Conservation (phyloP, 2,329 filamentous ascomycete species). For the Basipetospora chlamydospora region DNA sequence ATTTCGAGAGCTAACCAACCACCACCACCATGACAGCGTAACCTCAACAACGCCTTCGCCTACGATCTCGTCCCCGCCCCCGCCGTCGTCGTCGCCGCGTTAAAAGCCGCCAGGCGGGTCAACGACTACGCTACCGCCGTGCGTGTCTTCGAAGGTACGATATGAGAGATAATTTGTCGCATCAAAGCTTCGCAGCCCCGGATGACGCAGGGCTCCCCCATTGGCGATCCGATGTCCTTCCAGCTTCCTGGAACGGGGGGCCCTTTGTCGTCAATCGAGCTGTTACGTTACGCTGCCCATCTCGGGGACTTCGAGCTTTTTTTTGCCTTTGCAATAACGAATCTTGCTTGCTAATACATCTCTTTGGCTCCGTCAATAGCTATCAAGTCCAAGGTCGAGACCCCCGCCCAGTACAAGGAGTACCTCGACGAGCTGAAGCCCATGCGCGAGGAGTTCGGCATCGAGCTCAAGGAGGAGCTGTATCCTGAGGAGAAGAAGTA, state of each 20-base stretch:
- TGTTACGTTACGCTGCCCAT: too few species aligned
- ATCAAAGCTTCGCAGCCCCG: too few species aligned
- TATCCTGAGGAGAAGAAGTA: constrained; percentile 51
- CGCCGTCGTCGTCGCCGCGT: constrained; percentile 76
- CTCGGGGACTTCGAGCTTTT: too few species aligned
- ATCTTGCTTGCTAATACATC: neutral
- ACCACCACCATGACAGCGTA: constrained; percentile 38
- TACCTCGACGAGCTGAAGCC: constrained; percentile 89
- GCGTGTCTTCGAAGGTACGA: constrained; percentile 91
- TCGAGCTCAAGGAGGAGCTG: constrained; percentile 81
- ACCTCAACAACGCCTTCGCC: constrained; percentile 98
- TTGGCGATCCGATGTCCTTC: neutral
- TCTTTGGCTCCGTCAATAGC: constrained; percentile 35
- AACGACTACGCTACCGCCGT: constrained; percentile 98
- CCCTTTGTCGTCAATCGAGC: too few species aligned
- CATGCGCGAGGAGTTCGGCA: constrained; percentile 83
- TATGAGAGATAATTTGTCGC: too few species aligned
- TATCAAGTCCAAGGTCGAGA: constrained; percentile 99
- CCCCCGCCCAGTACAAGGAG: constrained; percentile 91
- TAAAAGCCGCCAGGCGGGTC: constrained; percentile 87
- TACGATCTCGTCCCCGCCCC: constrained; percentile 98
- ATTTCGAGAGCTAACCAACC: constrained; percentile 8
- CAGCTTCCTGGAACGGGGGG: too few species aligned
- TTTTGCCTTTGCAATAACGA: too few species aligned
- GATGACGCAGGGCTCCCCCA: neutral